phyloP scores from a whole-genome alignment of 768 basidiomycete species.

The Suillus bovinus region DNA sequence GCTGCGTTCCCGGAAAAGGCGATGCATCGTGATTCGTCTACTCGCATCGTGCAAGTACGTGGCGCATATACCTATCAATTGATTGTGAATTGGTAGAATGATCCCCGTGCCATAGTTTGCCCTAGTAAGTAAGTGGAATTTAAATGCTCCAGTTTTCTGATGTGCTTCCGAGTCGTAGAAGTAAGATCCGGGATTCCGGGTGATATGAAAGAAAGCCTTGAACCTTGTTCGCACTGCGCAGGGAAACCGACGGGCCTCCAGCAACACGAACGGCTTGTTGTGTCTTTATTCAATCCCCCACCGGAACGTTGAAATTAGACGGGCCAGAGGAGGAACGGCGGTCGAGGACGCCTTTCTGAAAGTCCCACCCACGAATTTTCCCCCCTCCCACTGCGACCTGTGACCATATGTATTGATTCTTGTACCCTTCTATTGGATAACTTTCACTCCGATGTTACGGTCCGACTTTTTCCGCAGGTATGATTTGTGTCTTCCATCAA shows the following conservation, averaged over 20 bases:
- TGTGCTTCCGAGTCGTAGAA: not conserved
- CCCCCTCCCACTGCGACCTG: not conserved
- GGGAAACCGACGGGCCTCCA: not conserved
- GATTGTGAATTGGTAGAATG: not conserved
- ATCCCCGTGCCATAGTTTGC: not conserved
- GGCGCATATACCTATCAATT: not conserved
- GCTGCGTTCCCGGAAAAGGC: not conserved
- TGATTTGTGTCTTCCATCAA: not conserved
- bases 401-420: not conserved
- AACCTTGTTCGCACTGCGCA: not conserved
- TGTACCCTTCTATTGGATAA: not conserved
- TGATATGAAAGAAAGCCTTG: not conserved
- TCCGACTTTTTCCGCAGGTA: not conserved
- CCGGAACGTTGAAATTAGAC: not conserved
- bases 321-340: not conserved
- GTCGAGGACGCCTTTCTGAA: not conserved
- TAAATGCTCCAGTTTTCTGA: not conserved
- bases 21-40: too few species aligned
- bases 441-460: not conserved
- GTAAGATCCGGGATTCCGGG: not conserved
- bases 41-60: constrained; percentile 1
- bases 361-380: not conserved
- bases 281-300: not conserved
- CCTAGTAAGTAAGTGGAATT: not conserved
- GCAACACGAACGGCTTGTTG: not conserved